A percentile compares a stretch with the other conserved stretches of the same genome.
Conservation (phyloP, 2,329 filamentous ascomycete species). For the Aspergillus latus region DNA sequence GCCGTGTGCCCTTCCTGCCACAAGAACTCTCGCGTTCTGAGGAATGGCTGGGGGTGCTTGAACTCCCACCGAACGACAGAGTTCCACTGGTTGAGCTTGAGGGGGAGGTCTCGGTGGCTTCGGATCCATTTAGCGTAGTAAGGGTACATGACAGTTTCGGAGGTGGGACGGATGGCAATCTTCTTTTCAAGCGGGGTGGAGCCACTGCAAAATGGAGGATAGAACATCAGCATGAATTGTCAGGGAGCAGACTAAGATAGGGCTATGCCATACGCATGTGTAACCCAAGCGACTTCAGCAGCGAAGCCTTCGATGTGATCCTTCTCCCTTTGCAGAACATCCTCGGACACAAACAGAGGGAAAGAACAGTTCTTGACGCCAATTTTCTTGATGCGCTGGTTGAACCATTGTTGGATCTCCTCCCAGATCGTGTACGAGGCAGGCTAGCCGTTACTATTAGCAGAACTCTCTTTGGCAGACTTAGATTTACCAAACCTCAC, state of each 20-base stretch:
- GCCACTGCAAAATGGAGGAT: slow-evolving; percentile 57
- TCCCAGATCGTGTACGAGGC: slow-evolving; percentile 69
- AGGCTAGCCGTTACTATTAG: slow-evolving; percentile 45
- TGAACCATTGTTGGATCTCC: slow-evolving; percentile 59
- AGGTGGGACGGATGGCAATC: slow-evolving; percentile 68
- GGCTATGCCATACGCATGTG: slow-evolving; percentile 43
- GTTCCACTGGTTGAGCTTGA: slow-evolving; percentile 98
- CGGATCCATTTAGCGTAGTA: slow-evolving; percentile 98
- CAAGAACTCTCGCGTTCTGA: slow-evolving; percentile 89
- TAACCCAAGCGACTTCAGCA: slow-evolving; percentile 60
- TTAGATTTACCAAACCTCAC: slow-evolving; percentile 28
- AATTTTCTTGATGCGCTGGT: slow-evolving; percentile 76
- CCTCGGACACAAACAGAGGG: slow-evolving; percentile 90
- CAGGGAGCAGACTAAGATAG: slow-evolving; percentile 2
- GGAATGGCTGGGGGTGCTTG: slow-evolving; percentile 82
- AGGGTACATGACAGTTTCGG: slow-evolving; percentile 85
- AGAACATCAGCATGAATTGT: slow-evolving; percentile 8
- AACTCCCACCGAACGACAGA: slow-evolving; percentile 95
- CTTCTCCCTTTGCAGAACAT: slow-evolving; percentile 84
- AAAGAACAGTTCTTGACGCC: slow-evolving; percentile 96
- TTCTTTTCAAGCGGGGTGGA: slow-evolving; percentile 87
- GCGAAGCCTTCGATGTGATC: slow-evolving; percentile 99
- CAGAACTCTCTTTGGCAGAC: not conserved
- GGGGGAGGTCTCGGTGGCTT: slow-evolving; percentile 88
- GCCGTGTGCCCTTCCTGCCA: slow-evolving; percentile 98